Conservation (phyloP, 805 yeast genomes). For the Lipomyces starkeyi region DNA sequence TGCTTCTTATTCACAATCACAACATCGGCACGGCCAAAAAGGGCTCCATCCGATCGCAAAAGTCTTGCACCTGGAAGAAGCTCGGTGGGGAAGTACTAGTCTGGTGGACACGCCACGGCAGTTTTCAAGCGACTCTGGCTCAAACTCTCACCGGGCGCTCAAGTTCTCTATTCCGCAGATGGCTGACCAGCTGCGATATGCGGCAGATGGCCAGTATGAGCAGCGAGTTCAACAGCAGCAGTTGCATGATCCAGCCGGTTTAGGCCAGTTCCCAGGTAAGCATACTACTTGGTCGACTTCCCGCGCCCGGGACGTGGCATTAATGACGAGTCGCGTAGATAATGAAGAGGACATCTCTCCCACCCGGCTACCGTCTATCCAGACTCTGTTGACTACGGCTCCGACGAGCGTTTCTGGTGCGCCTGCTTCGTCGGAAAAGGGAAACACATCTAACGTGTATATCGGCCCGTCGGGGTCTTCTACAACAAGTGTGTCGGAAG, state of each 20-base stretch:
- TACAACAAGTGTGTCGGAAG: not conserved
- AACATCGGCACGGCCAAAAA: not conserved
- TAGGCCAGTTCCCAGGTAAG: conserved; percentile 18
- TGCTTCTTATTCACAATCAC: not conserved
- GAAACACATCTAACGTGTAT: not conserved
- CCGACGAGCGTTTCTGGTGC: not conserved
- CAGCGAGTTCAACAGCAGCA: conserved; percentile 6
- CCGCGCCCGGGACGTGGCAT: too few species aligned
- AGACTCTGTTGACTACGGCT: conserved; percentile 28
- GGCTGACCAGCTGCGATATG: not conserved
- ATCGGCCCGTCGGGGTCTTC: not conserved
- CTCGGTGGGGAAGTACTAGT: too few species aligned
- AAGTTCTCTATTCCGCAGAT: not conserved
- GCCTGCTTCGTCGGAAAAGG: not conserved
- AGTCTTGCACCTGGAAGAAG: not conserved
- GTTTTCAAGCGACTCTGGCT: not conserved
- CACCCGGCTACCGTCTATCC: conserved; percentile 38
- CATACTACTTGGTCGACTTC: not conserved
- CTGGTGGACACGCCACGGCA: too few species aligned
- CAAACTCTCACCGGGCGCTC: not conserved
- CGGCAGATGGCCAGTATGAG: not conserved
- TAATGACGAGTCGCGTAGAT: not conserved
- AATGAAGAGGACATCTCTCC: conserved; percentile 23
- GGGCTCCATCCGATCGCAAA: not conserved
- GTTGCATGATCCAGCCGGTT: conserved; percentile 18